These are phyloP conservation scores for Gremmenia infestans DNA, from an alignment of 2,329 filamentous ascomycete species.

Conservation along the genomic window DNA sequence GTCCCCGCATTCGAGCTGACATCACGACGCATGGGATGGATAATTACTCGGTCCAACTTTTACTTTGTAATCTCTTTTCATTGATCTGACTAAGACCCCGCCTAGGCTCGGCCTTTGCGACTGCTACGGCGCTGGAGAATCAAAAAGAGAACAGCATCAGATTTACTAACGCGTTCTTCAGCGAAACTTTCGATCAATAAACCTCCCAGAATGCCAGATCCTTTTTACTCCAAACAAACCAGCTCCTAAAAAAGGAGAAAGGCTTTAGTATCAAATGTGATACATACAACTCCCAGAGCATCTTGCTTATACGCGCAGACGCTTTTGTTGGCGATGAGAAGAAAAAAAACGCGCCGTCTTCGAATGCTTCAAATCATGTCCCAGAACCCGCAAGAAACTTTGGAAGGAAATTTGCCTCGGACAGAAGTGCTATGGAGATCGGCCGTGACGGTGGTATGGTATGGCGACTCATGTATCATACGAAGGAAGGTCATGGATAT, in stretches of 20 bases:
- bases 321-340: slow-evolving; percentile 12
- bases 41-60: no score
- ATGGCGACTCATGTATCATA: slow-evolving; percentile 11
- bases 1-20: no score
- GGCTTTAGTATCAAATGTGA: slow-evolving; percentile 20
- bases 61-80: slow-evolving; percentile 1
- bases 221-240: slow-evolving; percentile 27
- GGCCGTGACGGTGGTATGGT: slow-evolving; percentile 15
- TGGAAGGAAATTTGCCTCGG: slow-evolving; percentile 13
- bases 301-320: slow-evolving; percentile 19
- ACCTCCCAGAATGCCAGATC: slow-evolving; percentile 21
- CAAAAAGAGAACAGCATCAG: slow-evolving; percentile 2
- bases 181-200: slow-evolving; percentile 5
- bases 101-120: background rate
- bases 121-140: slow-evolving; percentile 3
- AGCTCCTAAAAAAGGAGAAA: slow-evolving; percentile 14
- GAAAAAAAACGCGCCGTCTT: slow-evolving; percentile 21
- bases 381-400: slow-evolving; percentile 10
- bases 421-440: slow-evolving; percentile 13
- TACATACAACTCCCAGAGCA: slow-evolving; percentile 22
- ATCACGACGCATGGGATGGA: no score
- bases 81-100: slow-evolving; percentile 3
- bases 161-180: background rate
- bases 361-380: slow-evolving; percentile 19
- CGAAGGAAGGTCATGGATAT: slow-evolving; percentile 7